phyloP scores from a whole-genome alignment of 2,329 filamentous ascomycete genomes.

The Beauveria sp. region DNA sequence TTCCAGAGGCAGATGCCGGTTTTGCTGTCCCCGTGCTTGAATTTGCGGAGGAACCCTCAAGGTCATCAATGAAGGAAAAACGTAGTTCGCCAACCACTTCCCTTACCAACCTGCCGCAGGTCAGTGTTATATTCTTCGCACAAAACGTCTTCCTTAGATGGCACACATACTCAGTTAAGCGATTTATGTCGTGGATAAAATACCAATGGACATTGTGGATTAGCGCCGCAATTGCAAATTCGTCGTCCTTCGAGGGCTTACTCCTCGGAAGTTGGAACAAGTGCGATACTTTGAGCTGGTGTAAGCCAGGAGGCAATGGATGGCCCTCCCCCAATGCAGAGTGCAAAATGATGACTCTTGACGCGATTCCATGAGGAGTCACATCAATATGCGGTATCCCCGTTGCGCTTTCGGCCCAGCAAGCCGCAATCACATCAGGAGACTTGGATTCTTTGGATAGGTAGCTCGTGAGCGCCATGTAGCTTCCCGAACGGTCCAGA shows the following conservation, averaged over 20 bases:
- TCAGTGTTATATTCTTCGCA: not conserved
- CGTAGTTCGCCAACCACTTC: conserved; percentile 6
- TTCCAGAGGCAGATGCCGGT: not conserved
- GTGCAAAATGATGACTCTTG: conserved; percentile 4
- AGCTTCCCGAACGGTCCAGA: conserved; percentile 6
- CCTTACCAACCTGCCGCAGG: not conserved
- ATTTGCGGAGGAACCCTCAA: not conserved
- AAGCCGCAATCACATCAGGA: conserved; percentile 4
- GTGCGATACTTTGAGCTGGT: not conserved
- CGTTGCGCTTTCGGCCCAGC: not conserved
- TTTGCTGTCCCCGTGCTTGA: not conserved
- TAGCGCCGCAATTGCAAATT: conserved; percentile 3
- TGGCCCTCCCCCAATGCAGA: conserved; percentile 3
- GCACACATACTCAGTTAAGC: conserved; percentile 4
- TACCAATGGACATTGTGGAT: conserved; percentile 9
- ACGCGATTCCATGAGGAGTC: conserved; percentile 3
- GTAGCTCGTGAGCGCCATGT: conserved; percentile 9
- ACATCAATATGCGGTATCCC: not conserved
- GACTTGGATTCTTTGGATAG: conserved; percentile 7
- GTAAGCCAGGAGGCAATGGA: conserved; percentile 2
- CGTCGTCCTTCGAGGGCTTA: not conserved
- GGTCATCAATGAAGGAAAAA: conserved; percentile 3
- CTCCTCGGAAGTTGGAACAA: not conserved
- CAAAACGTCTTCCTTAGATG: fast-evolving
- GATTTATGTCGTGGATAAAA: conserved; percentile 6